Evolutionary conservation across 106 monocot genomes (phyloP).

Genomic region (Xerophyta viscosa): DNA sequence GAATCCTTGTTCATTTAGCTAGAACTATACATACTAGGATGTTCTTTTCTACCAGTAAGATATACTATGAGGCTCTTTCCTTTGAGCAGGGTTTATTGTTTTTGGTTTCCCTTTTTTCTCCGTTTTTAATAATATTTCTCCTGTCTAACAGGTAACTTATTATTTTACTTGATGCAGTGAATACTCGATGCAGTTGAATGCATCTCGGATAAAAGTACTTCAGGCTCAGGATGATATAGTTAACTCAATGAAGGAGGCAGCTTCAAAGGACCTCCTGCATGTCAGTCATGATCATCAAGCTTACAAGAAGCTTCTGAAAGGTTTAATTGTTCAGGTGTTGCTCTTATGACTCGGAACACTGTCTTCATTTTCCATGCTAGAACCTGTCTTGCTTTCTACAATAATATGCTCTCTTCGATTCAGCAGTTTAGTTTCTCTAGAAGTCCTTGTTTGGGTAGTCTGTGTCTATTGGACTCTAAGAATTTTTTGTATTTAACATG

Average conservation of each 20-base stretch:
- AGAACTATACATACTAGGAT: no score
- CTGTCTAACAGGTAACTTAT: no score
- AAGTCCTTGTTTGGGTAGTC: no score
- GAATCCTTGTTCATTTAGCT: no score
- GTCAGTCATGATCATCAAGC: slow-evolving; percentile 35
- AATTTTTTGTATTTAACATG: no score
- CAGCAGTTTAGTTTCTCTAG: no score
- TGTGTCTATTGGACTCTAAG: no score
- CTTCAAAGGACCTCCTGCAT: slow-evolving; percentile 45
- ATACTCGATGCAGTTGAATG: slow-evolving; percentile 90
- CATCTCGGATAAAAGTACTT: slow-evolving; percentile 78
- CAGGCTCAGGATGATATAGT: slow-evolving; percentile 88
- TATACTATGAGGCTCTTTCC: no score
- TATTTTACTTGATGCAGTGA: slow-evolving; percentile 35
- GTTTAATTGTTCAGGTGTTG: slow-evolving; percentile 68
- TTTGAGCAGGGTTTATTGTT: no score
- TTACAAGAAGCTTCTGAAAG: slow-evolving; percentile 50
- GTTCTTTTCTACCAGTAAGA: no score
- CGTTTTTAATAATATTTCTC: no score
- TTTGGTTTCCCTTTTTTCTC: background rate
- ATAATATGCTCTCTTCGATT: background rate
- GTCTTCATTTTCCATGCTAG: background rate
- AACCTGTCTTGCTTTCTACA: background rate
- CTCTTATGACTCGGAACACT: background rate
- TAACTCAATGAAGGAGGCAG: slow-evolving; percentile 63